Evolutionary conservation across 83 land plant genomes (phyloP).

Genomic region (Thuja plicata): DNA sequence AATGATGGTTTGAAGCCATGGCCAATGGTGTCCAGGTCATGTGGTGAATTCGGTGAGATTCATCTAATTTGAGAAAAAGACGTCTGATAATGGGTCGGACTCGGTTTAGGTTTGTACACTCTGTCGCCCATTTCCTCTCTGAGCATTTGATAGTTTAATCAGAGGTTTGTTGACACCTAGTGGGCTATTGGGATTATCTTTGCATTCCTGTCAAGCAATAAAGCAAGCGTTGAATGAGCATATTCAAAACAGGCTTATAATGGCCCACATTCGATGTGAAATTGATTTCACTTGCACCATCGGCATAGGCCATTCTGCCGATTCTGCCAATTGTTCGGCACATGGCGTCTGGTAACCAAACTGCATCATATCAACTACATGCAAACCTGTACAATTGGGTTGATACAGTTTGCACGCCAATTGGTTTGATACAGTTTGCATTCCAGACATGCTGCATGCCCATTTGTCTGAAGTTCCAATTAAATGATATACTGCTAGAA

Average conservation of each 20-base stretch:
- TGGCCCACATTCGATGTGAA: not conserved
- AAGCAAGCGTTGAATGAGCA: not conserved
- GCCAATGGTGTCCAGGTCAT: not conserved
- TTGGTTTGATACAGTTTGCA: no score
- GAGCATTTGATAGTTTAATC: not conserved
- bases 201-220: no score
- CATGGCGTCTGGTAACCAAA: not conserved
- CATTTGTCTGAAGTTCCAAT: not conserved
- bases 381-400: not conserved
- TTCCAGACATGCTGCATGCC: not conserved
- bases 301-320: not conserved
- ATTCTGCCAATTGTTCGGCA: not conserved
- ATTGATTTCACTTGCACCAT: not conserved
- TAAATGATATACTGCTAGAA: not conserved
- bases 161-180: not conserved
- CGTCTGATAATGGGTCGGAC: not conserved
- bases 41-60: not conserved
- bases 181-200: no score
- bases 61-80: not conserved
- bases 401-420: not conserved
- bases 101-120: not conserved
- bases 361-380: not conserved
- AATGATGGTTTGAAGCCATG: not conserved
- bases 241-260: not conserved
- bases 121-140: not conserved